Conservation (phyloP, 805 yeast species). For the Kodamaea laetipori region DNA sequence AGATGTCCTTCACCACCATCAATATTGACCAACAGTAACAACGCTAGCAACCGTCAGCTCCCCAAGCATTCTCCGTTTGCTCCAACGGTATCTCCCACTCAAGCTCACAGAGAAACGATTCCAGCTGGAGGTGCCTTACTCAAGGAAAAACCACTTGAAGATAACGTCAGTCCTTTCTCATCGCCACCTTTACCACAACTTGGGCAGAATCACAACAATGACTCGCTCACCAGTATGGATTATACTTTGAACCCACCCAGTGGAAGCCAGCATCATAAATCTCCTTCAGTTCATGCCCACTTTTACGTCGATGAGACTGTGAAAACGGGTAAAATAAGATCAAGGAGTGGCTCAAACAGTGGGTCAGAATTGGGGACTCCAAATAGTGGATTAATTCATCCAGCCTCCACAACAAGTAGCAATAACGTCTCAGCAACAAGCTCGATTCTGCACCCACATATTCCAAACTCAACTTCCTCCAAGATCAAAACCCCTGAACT, state of each 20-base stretch:
- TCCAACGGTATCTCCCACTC: slow-evolving; percentile 9
- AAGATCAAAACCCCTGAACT: slow-evolving; percentile 11
- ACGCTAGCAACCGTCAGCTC: slow-evolving; percentile 4
- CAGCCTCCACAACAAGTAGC: not conserved
- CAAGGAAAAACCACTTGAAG: slow-evolving; percentile 22
- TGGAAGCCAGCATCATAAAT: slow-evolving; percentile 47
- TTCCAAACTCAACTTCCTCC: slow-evolving; percentile 9
- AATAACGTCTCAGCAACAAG: not conserved
- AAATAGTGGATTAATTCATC: not conserved
- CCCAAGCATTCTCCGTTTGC: slow-evolving; percentile 3
- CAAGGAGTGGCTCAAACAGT: slow-evolving; percentile 42
- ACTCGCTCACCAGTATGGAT: slow-evolving; percentile 28
- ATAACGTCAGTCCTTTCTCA: not conserved
- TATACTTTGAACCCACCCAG: slow-evolving; percentile 33
- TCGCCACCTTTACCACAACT: slow-evolving; percentile 2
- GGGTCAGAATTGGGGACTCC: slow-evolving; percentile 19
- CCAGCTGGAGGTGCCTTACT: slow-evolving; percentile 51
- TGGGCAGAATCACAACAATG: slow-evolving; percentile 15
- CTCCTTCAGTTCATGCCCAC: slow-evolving; percentile 76
- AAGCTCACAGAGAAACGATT: slow-evolving; percentile 29
- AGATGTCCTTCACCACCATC: slow-evolving; percentile 79
- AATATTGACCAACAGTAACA: slow-evolving; percentile 40
- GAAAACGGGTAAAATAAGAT: slow-evolving; percentile 45
- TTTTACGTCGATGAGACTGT: slow-evolving; percentile 68
- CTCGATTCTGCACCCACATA: slow-evolving; percentile 3